Evolutionary conservation across 352 stramenopile genomes (phyloP).

Genomic region (Globisporangium nagaii): DNA sequence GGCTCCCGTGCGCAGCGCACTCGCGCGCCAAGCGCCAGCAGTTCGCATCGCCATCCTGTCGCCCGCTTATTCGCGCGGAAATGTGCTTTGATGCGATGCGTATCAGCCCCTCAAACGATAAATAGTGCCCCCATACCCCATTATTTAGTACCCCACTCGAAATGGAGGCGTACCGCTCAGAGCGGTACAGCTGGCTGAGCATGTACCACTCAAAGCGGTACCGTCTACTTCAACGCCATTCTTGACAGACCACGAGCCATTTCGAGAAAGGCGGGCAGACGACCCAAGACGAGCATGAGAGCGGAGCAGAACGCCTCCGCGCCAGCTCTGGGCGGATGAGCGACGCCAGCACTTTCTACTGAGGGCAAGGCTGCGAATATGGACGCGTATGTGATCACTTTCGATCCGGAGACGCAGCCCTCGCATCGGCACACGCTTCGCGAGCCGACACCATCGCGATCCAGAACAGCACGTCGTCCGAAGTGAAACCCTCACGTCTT

Average conservation of each 20-base stretch:
- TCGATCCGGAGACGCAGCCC: too few species aligned
- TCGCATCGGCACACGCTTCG: too few species aligned
- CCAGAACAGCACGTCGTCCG: too few species aligned
- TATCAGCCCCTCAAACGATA: neutral
- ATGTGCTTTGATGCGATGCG: neutral
- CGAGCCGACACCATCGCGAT: too few species aligned
- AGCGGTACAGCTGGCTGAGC: neutral
- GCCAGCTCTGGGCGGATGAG: neutral
- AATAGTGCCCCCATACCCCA: too few species aligned
- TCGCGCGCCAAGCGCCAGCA: neutral
- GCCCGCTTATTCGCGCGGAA: neutral
- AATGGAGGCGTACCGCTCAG: neutral
- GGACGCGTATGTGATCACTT: too few species aligned
- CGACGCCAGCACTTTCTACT: too few species aligned
- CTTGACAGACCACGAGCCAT: too few species aligned
- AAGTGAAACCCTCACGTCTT: too few species aligned
- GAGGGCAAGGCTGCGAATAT: too few species aligned
- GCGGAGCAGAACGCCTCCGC: neutral
- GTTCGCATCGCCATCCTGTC: conserved; percentile 8
- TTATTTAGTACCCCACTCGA: too few species aligned
- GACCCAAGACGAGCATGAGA: neutral
- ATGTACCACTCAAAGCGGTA: neutral
- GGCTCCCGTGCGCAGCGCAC: neutral
- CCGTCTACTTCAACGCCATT: conserved; percentile 5
- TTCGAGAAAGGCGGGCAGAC: conserved; percentile 1